Conservation (phyloP, 2,329 filamentous ascomycete species). For the Calonectria pseudoturangicola region DNA sequence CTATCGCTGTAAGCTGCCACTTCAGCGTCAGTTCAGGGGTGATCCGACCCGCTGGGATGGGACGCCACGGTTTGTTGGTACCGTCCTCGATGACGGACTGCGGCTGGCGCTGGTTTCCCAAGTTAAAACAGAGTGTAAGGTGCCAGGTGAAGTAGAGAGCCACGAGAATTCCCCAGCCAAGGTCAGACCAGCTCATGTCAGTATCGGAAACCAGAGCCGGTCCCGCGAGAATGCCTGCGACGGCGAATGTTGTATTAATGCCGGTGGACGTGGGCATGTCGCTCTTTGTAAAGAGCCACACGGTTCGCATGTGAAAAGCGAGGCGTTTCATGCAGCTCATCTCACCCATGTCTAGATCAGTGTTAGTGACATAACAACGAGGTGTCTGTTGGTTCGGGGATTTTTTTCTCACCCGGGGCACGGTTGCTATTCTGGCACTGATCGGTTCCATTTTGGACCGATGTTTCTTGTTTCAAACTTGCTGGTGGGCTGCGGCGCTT, state of each 20-base stretch:
- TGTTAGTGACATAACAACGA: conserved; percentile 4
- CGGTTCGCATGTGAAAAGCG: not conserved
- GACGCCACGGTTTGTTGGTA: conserved; percentile 8
- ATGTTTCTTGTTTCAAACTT: not conserved
- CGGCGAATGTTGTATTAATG: conserved; percentile 4
- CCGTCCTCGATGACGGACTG: conserved; percentile 12
- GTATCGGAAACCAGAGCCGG: not conserved
- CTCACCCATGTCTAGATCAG: not conserved
- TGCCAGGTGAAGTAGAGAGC: conserved; percentile 20
- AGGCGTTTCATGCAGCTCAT: conserved; percentile 14
- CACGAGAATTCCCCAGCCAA: not conserved
- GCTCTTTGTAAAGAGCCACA: conserved; percentile 8
- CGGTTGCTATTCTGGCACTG: not conserved
- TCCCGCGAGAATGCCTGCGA: conserved; percentile 4
- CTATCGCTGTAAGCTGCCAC: conserved; percentile 12
- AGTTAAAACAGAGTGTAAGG: conserved; percentile 3
- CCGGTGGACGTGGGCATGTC: conserved; percentile 18
- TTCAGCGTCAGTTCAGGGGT: conserved; percentile 5
- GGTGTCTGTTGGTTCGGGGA: conserved; percentile 5
- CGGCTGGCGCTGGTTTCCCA: conserved; percentile 18
- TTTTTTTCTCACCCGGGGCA: conserved; percentile 4
- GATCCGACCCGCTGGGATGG: conserved; percentile 14
- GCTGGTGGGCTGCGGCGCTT: not conserved
- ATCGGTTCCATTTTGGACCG: not conserved
- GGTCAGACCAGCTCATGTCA: not conserved